phyloP scores from a whole-genome alignment of 108 stramenopile species.

The Discostella pseudostelligera region DNA sequence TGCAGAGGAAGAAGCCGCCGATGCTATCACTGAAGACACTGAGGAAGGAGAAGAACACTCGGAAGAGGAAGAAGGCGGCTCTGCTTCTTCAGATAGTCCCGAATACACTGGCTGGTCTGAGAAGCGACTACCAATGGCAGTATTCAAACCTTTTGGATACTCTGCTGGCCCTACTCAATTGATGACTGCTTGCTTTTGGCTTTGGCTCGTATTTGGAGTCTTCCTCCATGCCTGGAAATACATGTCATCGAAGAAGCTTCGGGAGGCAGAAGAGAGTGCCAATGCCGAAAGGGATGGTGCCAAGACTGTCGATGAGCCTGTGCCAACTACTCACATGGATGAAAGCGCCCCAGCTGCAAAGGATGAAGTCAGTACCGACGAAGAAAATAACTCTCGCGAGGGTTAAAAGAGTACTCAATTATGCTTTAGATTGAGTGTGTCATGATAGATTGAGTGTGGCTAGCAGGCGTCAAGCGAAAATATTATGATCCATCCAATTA shows the following conservation, averaged over 20 bases:
- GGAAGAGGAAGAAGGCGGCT: neutral
- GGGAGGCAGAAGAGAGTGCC: slow-evolving; percentile 33
- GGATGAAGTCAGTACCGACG: slow-evolving; percentile 5
- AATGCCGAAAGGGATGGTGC: slow-evolving; percentile 17
- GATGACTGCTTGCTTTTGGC: slow-evolving; percentile 66
- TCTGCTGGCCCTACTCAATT: slow-evolving; percentile 64
- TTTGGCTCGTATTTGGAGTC: slow-evolving; percentile 50
- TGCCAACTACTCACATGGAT: neutral
- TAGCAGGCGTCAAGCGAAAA: too few relatives aligned
- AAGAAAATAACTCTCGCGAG: neutral
- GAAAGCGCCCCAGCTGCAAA: neutral
- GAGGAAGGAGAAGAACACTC: neutral
- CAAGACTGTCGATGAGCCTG: slow-evolving; percentile 10
- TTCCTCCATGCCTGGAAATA: slow-evolving; percentile 59
- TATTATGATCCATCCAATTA: too few relatives aligned
- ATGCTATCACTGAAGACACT: neutral
- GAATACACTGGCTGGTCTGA: slow-evolving; percentile 46
- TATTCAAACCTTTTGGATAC: slow-evolving; percentile 83
- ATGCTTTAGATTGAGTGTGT: too few relatives aligned
- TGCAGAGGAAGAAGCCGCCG: neutral
- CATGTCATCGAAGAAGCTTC: slow-evolving; percentile 34
- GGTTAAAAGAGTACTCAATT: too few relatives aligned
- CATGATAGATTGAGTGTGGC: too few relatives aligned
- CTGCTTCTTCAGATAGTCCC: slow-evolving; percentile 4
- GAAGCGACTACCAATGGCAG: slow-evolving; percentile 68